Evolutionary conservation across 805 yeast species (phyloP).

Genomic region (Candida michaelii): DNA sequence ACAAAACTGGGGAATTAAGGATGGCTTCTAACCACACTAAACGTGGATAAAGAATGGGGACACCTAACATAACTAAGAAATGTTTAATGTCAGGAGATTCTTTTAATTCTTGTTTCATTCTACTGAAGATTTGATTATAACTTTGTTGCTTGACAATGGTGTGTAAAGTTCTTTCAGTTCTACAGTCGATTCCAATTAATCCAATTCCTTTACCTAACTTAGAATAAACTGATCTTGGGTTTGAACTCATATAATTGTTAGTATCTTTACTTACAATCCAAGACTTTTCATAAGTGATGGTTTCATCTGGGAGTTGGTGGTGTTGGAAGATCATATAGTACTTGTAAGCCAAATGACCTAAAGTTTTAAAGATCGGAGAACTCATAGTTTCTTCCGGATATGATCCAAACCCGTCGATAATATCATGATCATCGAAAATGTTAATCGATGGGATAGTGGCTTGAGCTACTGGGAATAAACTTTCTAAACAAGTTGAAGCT

Average conservation of each 20-base stretch:
- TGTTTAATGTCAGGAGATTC: slow-evolving; percentile 63
- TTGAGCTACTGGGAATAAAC: slow-evolving; percentile 69
- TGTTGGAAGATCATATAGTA: slow-evolving; percentile 93
- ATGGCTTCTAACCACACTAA: slow-evolving; percentile 86
- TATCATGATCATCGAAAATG: slow-evolving; percentile 92
- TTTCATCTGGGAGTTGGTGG: slow-evolving; percentile 54
- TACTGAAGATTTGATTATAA: slow-evolving; percentile 59
- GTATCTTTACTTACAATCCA: slow-evolving; percentile 65
- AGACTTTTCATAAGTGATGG: slow-evolving; percentile 31
- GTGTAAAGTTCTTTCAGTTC: slow-evolving; percentile 78
- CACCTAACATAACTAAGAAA: slow-evolving; percentile 80
- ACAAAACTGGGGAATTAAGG: slow-evolving; percentile 56
- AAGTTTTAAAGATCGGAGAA: slow-evolving; percentile 61
- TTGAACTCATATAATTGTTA: slow-evolving; percentile 61
- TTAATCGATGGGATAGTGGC: slow-evolving; percentile 84
- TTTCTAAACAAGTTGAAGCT: slow-evolving; percentile 63
- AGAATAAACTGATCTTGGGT: slow-evolving; percentile 66
- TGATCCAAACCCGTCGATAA: slow-evolving; percentile 95
- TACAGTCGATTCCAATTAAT: slow-evolving; percentile 82
- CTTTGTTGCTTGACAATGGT: slow-evolving; percentile 55
- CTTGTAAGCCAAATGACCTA: slow-evolving; percentile 79
- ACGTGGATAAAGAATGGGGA: slow-evolving; percentile 93
- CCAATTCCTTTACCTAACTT: slow-evolving; percentile 73
- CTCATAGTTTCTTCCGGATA: slow-evolving; percentile 75
- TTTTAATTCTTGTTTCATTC: slow-evolving; percentile 56